Evolutionary conservation across 495 filamentous ascomycete species (phyloP), one percentile per base, ranked within the genome.

Genomic region (Podospora pseudopauciseta): DNA sequence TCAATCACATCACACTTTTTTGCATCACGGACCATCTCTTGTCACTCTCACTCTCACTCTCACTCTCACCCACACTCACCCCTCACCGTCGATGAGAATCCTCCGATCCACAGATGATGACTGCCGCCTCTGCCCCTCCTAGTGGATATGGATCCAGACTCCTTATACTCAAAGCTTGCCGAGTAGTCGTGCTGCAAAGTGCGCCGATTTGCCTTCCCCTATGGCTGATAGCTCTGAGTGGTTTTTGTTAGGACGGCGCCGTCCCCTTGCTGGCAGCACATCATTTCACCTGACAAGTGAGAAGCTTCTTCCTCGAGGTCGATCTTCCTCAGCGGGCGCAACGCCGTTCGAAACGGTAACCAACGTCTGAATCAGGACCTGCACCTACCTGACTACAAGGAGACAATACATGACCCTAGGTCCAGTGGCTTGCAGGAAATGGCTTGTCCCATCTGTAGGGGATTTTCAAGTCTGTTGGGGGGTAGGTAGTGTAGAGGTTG

Each of bases 371-470:
- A 58, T 58, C 56, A 58, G 59, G 59, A 32, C 16, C 16, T 30
- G 59, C 20, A 26, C 26, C 26, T 49, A 49, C 39, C 39, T 49
- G 39, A 49, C 39, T 49, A 49, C 59, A 32, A 34, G 59, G 30
- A 60, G 16, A 5, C 59, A 18, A 58, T 32, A 61, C 34, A 28
- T 39, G 61, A 63, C 34, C n/a, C 32, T 44, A 20, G 61, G 28
- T 49, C 34, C 16, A 49, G 61, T 49, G 32, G 61, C 28, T 62
- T 63, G 30, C 61, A 49, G 61, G 39, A 49, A 20, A 39, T 3
- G 61, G 13, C 30, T 39, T 28, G 27, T n/a, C 34, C 32, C 30
- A 34, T 63, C 61, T 63, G 61, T 63, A 63, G 19, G 61, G 61
- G 34, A 63, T 63, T 63, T 63, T 63, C 61, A 63, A 19, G 32